phyloP scores from a whole-genome alignment of 495 filamentous ascomycete species.

The Talaromyces thailandensis region DNA sequence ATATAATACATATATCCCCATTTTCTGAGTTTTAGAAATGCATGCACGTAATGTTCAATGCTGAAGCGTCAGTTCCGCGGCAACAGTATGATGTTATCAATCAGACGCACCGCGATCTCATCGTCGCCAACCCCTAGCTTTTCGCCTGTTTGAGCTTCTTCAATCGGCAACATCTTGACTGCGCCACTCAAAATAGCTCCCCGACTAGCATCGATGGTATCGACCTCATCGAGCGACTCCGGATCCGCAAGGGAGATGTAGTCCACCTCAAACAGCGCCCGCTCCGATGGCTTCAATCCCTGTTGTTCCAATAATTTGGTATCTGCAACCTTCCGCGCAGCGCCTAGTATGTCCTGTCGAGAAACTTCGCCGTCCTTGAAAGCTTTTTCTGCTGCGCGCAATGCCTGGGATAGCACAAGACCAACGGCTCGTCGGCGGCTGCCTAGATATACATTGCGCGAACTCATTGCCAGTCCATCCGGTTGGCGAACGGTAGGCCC shows the following conservation, averaged over 20 bases:
- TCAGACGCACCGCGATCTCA: conserved; percentile 69
- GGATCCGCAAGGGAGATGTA: conserved; percentile 86
- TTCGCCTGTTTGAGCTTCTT: conserved; percentile 57
- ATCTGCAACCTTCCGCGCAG: conserved; percentile 47
- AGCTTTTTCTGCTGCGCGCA: conserved; percentile 59
- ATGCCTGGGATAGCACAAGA: conserved; percentile 55
- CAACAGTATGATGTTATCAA: conserved; percentile 84
- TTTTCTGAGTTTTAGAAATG: background rate
- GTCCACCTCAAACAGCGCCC: conserved; percentile 73
- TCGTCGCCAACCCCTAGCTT: conserved; percentile 61
- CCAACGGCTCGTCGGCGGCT: conserved; percentile 60
- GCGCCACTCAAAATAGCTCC: conserved; percentile 86
- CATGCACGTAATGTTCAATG: background rate
- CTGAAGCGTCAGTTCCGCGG: background rate
- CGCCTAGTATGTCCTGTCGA: conserved; percentile 57
- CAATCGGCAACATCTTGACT: conserved; percentile 78
- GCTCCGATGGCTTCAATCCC: conserved; percentile 46
- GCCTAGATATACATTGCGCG: conserved; percentile 88
- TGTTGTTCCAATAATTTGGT: conserved; percentile 51
- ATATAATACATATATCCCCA: background rate
- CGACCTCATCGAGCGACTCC: conserved; percentile 68
- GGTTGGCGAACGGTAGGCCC: conserved; percentile 64
- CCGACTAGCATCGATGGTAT: conserved; percentile 50
- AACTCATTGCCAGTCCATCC: conserved; percentile 90
- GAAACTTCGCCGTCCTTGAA: conserved; percentile 50